Base-by-base conservation (phyloP, 202 grass and related monocot genomes). In the Carex sylvatica region DNA sequence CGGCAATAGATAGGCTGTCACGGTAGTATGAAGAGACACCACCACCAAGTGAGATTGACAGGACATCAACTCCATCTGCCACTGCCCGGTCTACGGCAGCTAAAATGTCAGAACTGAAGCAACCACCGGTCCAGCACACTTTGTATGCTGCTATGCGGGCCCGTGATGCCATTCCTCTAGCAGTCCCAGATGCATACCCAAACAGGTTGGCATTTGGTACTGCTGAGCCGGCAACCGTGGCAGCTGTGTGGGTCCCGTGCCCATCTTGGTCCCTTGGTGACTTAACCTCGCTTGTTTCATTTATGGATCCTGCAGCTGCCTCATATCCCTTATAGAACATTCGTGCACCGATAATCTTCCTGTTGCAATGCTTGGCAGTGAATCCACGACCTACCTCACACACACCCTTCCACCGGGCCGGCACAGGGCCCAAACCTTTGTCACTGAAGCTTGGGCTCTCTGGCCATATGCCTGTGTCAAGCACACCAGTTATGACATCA, bases 91-190 rank as follows among this genome's bases (percentile, higher is more conserved):
- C 93, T 53, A 95, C 92, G 31, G 96, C 96, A 1, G 92, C 96
- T 33, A 95, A 85, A 82, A 99, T 99, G 85, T 99, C 96, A 76
- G 96, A 99, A 91, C 91, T 95, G 88, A 99, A 93, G 92, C 96
- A 99, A 5, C 92, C 96, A 44, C 92, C 91, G 5, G 81, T 63
- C 96, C 96, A 99, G 87, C 96, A 99, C 65, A 99, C 96, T 88
- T 99, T 99, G 88, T 99, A 99, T 3, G 86, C 93, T 6, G 96
- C 96, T 62, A 95, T 80, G 72, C 96, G 96, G 1, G 96, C 96
- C 15, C 88, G 82, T 51, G 96, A 93, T 68, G 91, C 92, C 96
- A 99, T 99, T 68, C 96, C 96, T 0, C 91, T 88, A 19, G 96
- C 96, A 8, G 90, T 90, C 78, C 96, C 96, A 24, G 65, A 2